A percentile compares a stretch with the other conserved stretches of the same genome.
Evolutionary conservation across 106 monocot species (phyloP).

Genomic region (Phalaenopsis equestris): DNA sequence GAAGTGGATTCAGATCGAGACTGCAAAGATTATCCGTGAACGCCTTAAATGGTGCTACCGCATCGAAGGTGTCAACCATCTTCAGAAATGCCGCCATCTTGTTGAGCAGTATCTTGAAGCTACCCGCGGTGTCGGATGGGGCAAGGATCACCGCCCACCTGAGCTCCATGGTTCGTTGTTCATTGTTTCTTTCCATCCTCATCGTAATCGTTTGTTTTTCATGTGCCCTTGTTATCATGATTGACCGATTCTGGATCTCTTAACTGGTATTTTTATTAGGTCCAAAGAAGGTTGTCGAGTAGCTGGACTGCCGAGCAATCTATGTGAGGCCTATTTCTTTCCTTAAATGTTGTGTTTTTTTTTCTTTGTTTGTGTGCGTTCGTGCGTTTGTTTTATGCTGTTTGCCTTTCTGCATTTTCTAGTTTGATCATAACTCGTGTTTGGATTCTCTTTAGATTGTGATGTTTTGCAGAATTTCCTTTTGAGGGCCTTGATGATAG

Average conservation of each 20-base stretch:
- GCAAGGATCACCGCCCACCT: constrained; percentile 71
- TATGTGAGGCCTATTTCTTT: background rate
- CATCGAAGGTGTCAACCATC: constrained; percentile 86
- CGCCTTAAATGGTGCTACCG: constrained; percentile 88
- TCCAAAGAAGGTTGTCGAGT: constrained; percentile 6
- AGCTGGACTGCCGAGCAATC: background rate
- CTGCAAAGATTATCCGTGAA: constrained; percentile 88
- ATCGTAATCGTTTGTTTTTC: background rate
- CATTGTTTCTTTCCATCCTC: background rate
- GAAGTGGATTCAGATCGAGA: constrained; percentile 99
- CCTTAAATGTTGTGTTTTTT: background rate
- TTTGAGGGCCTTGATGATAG: background rate
- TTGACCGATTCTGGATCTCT: background rate
- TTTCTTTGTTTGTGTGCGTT: background rate
- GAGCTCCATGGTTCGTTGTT: constrained; percentile 56
- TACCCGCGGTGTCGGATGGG: constrained; percentile 88
- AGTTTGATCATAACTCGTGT: background rate
- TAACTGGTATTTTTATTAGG: background rate
- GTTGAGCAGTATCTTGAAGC: constrained; percentile 81
- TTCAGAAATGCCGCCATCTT: constrained; percentile 85
- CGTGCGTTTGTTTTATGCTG: background rate
- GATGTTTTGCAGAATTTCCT: background rate
- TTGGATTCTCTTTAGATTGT: background rate
- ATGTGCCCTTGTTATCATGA: background rate
- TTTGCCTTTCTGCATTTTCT: background rate